phyloP scores from a whole-genome alignment of 306 rosid species.

The Prunus mume region DNA sequence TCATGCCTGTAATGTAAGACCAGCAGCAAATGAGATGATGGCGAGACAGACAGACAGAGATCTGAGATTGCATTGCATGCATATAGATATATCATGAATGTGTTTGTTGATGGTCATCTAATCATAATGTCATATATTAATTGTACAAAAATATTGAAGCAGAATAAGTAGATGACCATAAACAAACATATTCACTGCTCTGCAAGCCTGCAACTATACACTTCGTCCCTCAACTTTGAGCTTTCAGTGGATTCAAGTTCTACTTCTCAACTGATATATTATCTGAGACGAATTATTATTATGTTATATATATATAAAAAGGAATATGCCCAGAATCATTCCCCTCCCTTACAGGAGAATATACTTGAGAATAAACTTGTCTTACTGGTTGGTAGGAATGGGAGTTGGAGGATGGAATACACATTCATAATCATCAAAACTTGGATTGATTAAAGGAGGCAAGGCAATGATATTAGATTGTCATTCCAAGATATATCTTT shows the following conservation, averaged over 20 bases:
- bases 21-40: no score
- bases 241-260: no score
- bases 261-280: no score
- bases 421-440: not conserved
- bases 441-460: not conserved
- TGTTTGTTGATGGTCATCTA: slow-evolving; percentile 55
- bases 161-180: slow-evolving; percentile 34
- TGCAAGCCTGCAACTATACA: not conserved
- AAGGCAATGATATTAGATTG: no score
- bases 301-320: not conserved
- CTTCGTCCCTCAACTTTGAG: no score
- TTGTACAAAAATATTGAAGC: not conserved
- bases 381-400: not conserved
- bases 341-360: not conserved
- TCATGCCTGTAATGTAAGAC: no score
- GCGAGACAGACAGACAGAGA: not conserved
- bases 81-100: slow-evolving; percentile 19
- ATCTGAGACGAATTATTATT: no score
- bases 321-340: slow-evolving; percentile 17
- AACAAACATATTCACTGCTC: slow-evolving; percentile 34
- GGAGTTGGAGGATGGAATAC: not conserved
- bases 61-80: not conserved
- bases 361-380: slow-evolving; percentile 6
- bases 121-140: not conserved
- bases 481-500: no score